Evolutionary conservation across 2,329 filamentous ascomycete genomes (phyloP).

Genomic region (Aspergillus tamarii): DNA sequence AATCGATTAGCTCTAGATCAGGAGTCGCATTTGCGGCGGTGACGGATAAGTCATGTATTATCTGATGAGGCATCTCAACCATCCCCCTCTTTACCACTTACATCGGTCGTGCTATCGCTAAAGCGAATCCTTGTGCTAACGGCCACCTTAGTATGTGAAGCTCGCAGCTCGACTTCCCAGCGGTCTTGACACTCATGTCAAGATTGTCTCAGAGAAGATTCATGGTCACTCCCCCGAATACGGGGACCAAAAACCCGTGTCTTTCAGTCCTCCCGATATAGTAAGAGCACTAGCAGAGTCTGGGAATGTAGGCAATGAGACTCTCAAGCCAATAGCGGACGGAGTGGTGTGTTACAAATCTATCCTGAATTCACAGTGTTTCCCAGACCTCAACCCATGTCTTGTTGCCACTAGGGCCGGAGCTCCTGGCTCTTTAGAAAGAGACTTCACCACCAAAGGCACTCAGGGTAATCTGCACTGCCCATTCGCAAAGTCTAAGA

Average conservation of each 20-base stretch:
- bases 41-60: constrained; percentile 66
- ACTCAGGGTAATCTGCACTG: constrained; percentile 79
- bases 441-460: constrained; percentile 87
- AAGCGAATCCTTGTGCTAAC: constrained; percentile 31
- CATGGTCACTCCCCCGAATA: constrained; percentile 34
- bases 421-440: constrained; percentile 72
- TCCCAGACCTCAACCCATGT: constrained; percentile 42
- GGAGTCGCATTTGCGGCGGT: constrained; percentile 64
- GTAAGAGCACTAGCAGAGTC: constrained; percentile 57
- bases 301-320: constrained; percentile 67
- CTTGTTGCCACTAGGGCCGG: constrained; percentile 54
- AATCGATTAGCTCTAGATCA: constrained; percentile 81
- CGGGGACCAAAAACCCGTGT: constrained; percentile 57
- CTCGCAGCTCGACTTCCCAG: constrained; percentile 35
- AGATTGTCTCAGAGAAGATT: constrained; percentile 34
- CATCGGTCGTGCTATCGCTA: constrained; percentile 8
- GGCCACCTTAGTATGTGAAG: constrained; percentile 36
- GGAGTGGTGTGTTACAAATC: constrained; percentile 46
- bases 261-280: constrained; percentile 66
- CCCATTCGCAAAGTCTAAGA: constrained; percentile 68
- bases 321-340: constrained; percentile 40
- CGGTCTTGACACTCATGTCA: constrained; percentile 35
- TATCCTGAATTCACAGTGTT: constrained; percentile 35
- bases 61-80: constrained; percentile 46
- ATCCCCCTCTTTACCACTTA: constrained; percentile 18